A percentile compares a stretch with the other conserved stretches of the same genome.
These are phyloP conservation scores for Hypoxylon lenormandii DNA, from an alignment of 495 filamentous ascomycete genomes.

Conservation along the genomic window DNA sequence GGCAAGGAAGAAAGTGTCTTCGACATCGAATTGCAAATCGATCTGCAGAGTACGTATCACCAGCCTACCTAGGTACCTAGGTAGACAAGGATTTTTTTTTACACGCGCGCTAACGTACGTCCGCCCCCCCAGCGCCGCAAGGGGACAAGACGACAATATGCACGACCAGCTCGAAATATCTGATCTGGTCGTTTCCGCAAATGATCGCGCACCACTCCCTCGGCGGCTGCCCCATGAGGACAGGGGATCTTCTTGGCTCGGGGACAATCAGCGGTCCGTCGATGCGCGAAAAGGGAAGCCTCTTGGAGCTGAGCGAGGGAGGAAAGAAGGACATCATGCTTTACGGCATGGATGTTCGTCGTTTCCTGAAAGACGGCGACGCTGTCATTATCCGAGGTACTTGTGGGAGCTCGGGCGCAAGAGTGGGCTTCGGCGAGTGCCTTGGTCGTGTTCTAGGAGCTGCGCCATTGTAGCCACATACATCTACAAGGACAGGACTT, in stretches of 20 bases:
- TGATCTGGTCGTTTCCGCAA: constrained; percentile 92
- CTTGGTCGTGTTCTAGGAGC: constrained; percentile 66
- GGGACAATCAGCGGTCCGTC: constrained; percentile 88
- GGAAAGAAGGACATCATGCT: constrained; percentile 75
- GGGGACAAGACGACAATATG: constrained; percentile 74
- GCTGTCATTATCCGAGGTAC: constrained; percentile 76
- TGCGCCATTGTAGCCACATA: constrained; percentile 13
- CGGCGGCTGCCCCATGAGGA: constrained; percentile 82
- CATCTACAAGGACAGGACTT: not conserved
- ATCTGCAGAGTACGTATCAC: constrained; percentile 70
- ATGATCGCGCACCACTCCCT: constrained; percentile 94
- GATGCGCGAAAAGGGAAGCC: constrained; percentile 71
- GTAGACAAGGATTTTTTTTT: too few species aligned
- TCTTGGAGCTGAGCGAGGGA: constrained; percentile 80
- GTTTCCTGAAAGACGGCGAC: constrained; percentile 88
- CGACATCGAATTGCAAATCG: constrained; percentile 80
- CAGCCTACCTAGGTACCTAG: too few species aligned
- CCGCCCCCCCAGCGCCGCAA: constrained; percentile 63
- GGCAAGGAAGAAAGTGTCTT: constrained; percentile 71
- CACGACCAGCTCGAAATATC: constrained; percentile 72
- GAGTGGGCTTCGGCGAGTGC: constrained; percentile 81
- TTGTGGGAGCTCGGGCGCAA: constrained; percentile 67
- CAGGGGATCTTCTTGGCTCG: constrained; percentile 86
- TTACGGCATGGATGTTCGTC: constrained; percentile 75
- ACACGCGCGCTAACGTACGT: constrained; percentile 24